Base-by-base conservation (phyloP, 2,329 filamentous ascomycete species). In the Lachnellula arida region DNA sequence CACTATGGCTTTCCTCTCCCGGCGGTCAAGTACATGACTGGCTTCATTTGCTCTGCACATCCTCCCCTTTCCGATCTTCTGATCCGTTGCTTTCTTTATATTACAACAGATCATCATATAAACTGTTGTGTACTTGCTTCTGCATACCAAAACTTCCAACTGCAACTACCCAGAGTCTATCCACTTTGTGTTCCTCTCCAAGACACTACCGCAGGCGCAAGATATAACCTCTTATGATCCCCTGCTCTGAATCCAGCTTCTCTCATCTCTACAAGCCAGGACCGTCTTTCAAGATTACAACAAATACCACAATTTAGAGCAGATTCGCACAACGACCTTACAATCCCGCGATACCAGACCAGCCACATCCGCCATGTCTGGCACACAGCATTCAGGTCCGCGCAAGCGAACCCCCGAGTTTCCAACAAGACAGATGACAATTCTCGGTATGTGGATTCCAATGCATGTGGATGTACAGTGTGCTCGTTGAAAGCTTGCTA, bases 381-480 rank as follows among this genome's bases (percentile, higher is more conserved):
- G 58, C 54, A 49, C 57, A 56, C 58, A 61, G 54, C 49, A 65
- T 37, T 48, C 40, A 55, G 58, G 59, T 51, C 74, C 75, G 49
- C 60, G 61, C 53, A 70, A 67, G 59, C 58, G 61, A 53, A 66
- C 60, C 39, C 70, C 73, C 28, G 68, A 73, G 14, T 76, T 74
- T 57, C 75, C 74, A 32, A 65, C 60, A 46, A 68, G 65, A 63
- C 79, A 81, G 65, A 75, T 81, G 74, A 75, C 80, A 64, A 77
- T 81, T 55, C 70, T 81, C 47, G 78, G 78, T 81, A 74, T 60
- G 75, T 68, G 28, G 15, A 5, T 17, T 51, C 53, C 63, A 50
- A 42, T n/a, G 5, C 22, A 22, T 37, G 23, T 12, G 14, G 34
- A 34, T 49, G n/a, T 22, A 22, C 22, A 22, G 39, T 11, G 28